Evolutionary conservation across 2,329 filamentous ascomycete genomes (phyloP).

Genomic region (Bipolaris cookei): DNA sequence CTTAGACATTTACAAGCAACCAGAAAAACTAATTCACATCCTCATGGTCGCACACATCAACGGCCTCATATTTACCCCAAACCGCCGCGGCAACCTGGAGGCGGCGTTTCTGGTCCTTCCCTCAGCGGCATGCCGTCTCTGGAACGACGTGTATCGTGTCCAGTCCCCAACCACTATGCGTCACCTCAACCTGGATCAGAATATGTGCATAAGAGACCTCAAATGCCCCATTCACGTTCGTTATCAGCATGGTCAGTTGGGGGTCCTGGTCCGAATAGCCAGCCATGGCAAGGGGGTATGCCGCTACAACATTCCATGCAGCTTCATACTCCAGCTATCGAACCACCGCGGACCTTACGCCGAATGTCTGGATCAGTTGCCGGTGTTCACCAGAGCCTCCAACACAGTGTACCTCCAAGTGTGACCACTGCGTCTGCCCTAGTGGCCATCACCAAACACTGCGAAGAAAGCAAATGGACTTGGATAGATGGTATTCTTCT

Average conservation of each 20-base stretch:
- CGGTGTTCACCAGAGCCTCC: slow-evolving; percentile 34
- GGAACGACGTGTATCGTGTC: slow-evolving; percentile 41
- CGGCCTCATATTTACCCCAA: slow-evolving; percentile 67
- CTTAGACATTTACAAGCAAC: slow-evolving; percentile 57
- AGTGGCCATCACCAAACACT: slow-evolving; percentile 46
- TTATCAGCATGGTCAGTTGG: slow-evolving; percentile 39
- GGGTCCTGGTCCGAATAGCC: slow-evolving; percentile 23
- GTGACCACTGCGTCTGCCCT: slow-evolving; percentile 48
- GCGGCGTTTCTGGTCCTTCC: slow-evolving; percentile 54
- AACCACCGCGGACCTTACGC: slow-evolving; percentile 40
- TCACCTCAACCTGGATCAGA: slow-evolving; percentile 32
- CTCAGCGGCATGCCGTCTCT: slow-evolving; percentile 37
- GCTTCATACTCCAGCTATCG: slow-evolving; percentile 30
- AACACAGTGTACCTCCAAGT: slow-evolving; percentile 40
- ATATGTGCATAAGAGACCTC: slow-evolving; percentile 26
- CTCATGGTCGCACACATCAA: slow-evolving; percentile 52
- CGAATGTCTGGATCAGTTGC: slow-evolving; percentile 45
- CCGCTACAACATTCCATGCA: slow-evolving; percentile 31
- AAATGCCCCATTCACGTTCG: slow-evolving; percentile 37
- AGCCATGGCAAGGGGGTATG: slow-evolving; percentile 37
- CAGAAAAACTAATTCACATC: slow-evolving; percentile 48
- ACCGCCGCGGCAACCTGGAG: slow-evolving; percentile 63
- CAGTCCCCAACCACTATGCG: slow-evolving; percentile 31
- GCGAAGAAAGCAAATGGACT: slow-evolving; percentile 51
- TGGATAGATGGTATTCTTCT: slow-evolving; percentile 95